Conservation (phyloP, 352 stramenopile genomes). For the Thalassiosira exigua region DNA sequence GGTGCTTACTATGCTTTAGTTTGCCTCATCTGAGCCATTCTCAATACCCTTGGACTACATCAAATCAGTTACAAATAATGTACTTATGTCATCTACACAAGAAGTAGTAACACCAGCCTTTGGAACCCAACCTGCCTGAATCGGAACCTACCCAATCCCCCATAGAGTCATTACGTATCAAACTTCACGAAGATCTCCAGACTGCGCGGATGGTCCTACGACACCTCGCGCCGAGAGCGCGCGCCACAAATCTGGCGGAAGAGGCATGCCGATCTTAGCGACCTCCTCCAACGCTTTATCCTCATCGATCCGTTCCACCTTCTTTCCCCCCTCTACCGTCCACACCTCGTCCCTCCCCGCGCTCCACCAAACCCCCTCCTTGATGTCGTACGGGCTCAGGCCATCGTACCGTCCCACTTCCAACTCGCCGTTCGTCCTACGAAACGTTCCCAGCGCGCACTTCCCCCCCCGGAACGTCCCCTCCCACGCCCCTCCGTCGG, state of each 20-base stretch:
- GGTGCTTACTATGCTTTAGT: no score
- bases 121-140: no score
- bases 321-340: slow-evolving; percentile 49
- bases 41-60: no score
- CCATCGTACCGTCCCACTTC: slow-evolving; percentile 59
- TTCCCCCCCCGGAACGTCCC: slow-evolving; percentile 50
- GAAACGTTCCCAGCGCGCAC: slow-evolving; percentile 49
- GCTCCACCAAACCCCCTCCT: slow-evolving; percentile 65
- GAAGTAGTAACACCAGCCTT: no score
- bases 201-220: no score
- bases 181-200: no score
- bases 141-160: no score
- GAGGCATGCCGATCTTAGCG: slow-evolving; percentile 37
- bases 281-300: slow-evolving; percentile 36
- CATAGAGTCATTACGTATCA: no score
- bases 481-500: slow-evolving; percentile 58
- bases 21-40: no score
- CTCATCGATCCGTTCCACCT: slow-evolving; percentile 52
- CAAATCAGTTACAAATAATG: no score
- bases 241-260: slow-evolving; percentile 30
- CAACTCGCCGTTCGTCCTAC: slow-evolving; percentile 54
- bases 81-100: no score
- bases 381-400: slow-evolving; percentile 60
- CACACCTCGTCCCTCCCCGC: slow-evolving; percentile 40
- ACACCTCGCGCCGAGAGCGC: not conserved